Base-by-base conservation (phyloP, 2,329 filamentous ascomycete genomes). In the Fusarium veterinarium region DNA sequence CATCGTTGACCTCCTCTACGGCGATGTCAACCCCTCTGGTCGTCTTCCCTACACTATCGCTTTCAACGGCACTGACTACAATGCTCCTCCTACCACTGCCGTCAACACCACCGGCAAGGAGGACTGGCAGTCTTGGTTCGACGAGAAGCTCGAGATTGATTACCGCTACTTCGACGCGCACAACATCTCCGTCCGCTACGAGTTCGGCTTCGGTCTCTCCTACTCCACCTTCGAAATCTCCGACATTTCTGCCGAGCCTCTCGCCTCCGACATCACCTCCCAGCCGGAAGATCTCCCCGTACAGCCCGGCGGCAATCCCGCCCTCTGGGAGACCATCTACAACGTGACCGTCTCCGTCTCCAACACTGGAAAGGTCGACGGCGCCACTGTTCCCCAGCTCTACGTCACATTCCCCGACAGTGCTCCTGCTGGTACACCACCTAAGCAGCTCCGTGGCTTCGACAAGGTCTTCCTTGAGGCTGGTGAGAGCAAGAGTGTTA, bases 1-100 rank as follows among this genome's bases (percentile, higher is more conserved):
- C 3, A 83, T 94, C 20, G 87, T 88, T 41, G 89, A 92, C 74
- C 81, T 94, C 40, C 84, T 94, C 6, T 93, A 90, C 76, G 92
- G 92, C 64, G 88, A 91, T 58, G 87, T 89, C 60, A 91, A 90
- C 42, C 91, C 91, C 30, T 91, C 89, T 64, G 92, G 92, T 12
- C 90, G 91, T 73, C 84, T 94, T 14, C 91, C 91, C 7, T 93
- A 93, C 82, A 93, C 91, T n/a, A 89, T 93, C 74, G 91, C 91
- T n/a, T 81, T 83, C 67, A 85, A 86, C 31, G 87, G 84, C 25
- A 83, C 80, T 40, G 84, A 85, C 79, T 84, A 84, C 79, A 84
- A 84, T 48, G 81, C 81, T 1, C 82, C 83, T 6, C 79, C 80
- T 2, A 83, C 80, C 20, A 83, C 82, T 3, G 77, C 73, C 16